Percentiles rank a stretch among this genome's conserved stretches.
These are phyloP conservation scores for Cephalotrichum gorgonifer DNA, from an alignment of 2,329 filamentous ascomycete species.

Conservation along the genomic window DNA sequence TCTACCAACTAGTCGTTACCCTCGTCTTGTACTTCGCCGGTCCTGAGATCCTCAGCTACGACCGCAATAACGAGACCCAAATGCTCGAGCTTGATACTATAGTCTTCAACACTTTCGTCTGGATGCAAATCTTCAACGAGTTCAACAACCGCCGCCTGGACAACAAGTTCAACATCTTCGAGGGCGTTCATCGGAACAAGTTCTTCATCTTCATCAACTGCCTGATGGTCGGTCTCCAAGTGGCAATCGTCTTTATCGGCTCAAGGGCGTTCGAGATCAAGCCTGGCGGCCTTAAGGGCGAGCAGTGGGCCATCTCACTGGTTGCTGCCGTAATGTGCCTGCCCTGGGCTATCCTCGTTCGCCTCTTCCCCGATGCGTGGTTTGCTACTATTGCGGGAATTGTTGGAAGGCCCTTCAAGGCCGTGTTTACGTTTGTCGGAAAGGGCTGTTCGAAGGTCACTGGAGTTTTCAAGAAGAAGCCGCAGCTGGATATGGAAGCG, in stretches of 20 bases:
- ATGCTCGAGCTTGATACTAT: slow-evolving; percentile 45
- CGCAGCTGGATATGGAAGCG: neutral
- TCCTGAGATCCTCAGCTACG: slow-evolving; percentile 40
- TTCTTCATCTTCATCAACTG: slow-evolving; percentile 48
- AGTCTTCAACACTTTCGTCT: slow-evolving; percentile 62
- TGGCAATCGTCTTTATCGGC: slow-evolving; percentile 48
- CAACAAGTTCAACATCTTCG: slow-evolving; percentile 51
- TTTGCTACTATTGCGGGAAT: slow-evolving; percentile 20
- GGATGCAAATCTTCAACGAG: slow-evolving; percentile 65
- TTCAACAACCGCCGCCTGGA: slow-evolving; percentile 55
- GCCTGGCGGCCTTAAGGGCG: slow-evolving; percentile 21
- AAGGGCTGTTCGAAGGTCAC: neutral
- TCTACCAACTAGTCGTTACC: slow-evolving; percentile 47
- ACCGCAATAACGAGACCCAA: slow-evolving; percentile 23
- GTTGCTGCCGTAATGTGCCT: slow-evolving; percentile 35
- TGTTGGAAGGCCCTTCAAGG: slow-evolving; percentile 19
- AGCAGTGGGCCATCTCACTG: slow-evolving; percentile 44
- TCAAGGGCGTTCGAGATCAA: slow-evolving; percentile 43
- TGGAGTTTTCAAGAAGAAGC: neutral
- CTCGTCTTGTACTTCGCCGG: slow-evolving; percentile 53
- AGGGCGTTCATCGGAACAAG: slow-evolving; percentile 43
- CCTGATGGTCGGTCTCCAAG: slow-evolving; percentile 46
- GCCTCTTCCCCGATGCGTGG: slow-evolving; percentile 36
- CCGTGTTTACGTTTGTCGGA: slow-evolving; percentile 11
- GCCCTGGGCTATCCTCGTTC: slow-evolving; percentile 36